These are phyloP conservation scores for Tirmania nivea DNA, from an alignment of 495 filamentous ascomycete species.

Conservation along the genomic window DNA sequence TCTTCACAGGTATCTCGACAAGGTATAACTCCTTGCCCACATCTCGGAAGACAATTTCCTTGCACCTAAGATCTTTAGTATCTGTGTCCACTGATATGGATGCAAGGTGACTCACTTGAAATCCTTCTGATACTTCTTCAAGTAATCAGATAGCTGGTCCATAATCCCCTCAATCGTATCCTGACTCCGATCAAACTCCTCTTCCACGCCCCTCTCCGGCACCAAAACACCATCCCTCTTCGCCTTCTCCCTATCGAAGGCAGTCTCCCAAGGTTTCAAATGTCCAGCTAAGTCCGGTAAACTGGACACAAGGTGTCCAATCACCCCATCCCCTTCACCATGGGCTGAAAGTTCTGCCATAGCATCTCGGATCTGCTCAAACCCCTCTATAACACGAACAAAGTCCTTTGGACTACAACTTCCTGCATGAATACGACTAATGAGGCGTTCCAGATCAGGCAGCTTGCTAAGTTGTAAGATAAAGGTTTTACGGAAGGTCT, in stretches of 20 bases:
- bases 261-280: slow-evolving; percentile 73
- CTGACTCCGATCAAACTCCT: slow-evolving; percentile 78
- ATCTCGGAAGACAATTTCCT: slow-evolving; percentile 61
- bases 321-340: slow-evolving; percentile 51
- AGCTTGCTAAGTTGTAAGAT: slow-evolving; percentile 67
- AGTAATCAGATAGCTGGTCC: slow-evolving; percentile 43
- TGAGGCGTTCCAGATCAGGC: slow-evolving; percentile 83
- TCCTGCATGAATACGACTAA: slow-evolving; percentile 85
- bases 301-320: slow-evolving; percentile 55
- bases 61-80: slow-evolving; percentile 19
- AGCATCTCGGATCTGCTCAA: slow-evolving; percentile 88
- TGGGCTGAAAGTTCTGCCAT: slow-evolving; percentile 53
- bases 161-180: slow-evolving; percentile 51
- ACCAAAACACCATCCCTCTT: slow-evolving; percentile 56
- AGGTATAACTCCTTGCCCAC: slow-evolving; percentile 96
- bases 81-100: background rate
- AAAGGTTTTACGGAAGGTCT: slow-evolving; percentile 56
- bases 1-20: slow-evolving; percentile 68
- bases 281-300: slow-evolving; percentile 65
- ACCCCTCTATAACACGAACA: slow-evolving; percentile 81
- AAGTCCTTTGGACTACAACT: slow-evolving; percentile 79
- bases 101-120: slow-evolving; percentile 23
- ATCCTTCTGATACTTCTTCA: slow-evolving; percentile 47
- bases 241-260: slow-evolving; percentile 71
- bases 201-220: slow-evolving; percentile 72